Evolutionary conservation across 352 stramenopile genomes (phyloP), one percentile per base, ranked within the genome.

Genomic region (Pythium biforme): DNA sequence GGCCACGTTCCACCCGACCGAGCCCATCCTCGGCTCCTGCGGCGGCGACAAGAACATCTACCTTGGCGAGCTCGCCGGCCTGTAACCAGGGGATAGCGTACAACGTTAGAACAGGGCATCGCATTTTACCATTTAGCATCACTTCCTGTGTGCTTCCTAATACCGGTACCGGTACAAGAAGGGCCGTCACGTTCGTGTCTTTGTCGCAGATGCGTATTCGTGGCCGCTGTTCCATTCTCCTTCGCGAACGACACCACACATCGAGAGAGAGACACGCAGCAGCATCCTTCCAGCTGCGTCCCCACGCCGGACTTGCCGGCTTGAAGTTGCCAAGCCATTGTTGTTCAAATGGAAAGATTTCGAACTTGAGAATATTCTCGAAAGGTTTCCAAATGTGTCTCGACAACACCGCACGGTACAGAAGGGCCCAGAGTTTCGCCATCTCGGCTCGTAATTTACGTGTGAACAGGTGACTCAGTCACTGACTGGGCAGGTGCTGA

Each of bases 41-140:
- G 79, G 83, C 59, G 88, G 79, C 60, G 88, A 96, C 81, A 94
- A 95, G 74, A 89, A 69, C 66, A 89, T 94, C 63, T 92, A 86
- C 79, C 70, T 94, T 29, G 86, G 85, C 55, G 86, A 94, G 63
- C 75, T 94, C 26, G 72, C 76, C 1, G 66, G 62, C 8, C 23
- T 68, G 58, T 59, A 57, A n/a, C 14, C 12, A 49, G 1, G 22
- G 29, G 3, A 50, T 8, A 37, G 8, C 31, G 31, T 33, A 49
- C 20, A 49, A 12, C 0, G 41, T 49, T 27, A 10, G 14, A 11
- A 37, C 31, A 11, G 8, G 8, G 31, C 31, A 10, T 12, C 10
- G 31, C 31, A 15, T 37, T 37, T 8, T 11, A 8, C 31, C 14
- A 12, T 11, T 11, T 37, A 8, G 7, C 31, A 8, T 37, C 31